A percentile compares a stretch with the other conserved stretches of the same genome.
Evolutionary conservation across 73 alveolate species (phyloP).

Genomic region (Tetrahymena elliotti): DNA sequence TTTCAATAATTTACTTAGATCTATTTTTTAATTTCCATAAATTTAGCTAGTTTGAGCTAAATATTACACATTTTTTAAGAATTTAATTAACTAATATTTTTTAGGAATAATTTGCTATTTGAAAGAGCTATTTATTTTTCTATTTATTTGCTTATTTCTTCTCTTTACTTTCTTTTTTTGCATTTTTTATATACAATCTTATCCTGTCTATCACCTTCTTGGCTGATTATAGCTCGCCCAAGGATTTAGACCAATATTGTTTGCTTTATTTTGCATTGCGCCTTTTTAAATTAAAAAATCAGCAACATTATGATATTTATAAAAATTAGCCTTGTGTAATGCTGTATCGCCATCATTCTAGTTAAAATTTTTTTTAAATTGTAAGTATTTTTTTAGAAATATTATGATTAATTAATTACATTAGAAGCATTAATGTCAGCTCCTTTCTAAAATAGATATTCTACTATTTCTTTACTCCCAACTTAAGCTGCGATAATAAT

Average conservation of each 20-base stretch:
- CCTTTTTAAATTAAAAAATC: background rate
- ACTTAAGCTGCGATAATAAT: background rate
- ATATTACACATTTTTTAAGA: background rate
- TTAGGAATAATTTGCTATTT: background rate
- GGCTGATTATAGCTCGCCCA: background rate
- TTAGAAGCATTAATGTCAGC: background rate
- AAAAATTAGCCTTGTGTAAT: background rate
- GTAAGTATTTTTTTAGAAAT: background rate
- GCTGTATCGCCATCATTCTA: background rate
- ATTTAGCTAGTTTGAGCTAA: background rate
- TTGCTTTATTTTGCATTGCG: background rate
- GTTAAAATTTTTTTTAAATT: background rate
- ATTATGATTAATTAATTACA: background rate
- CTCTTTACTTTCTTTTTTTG: background rate
- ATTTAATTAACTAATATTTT: background rate
- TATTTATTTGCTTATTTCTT: too few species aligned
- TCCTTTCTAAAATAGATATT: background rate
- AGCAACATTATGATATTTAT: background rate
- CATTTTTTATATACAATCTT: background rate
- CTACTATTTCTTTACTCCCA: background rate
- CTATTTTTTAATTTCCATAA: too few species aligned
- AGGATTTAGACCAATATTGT: background rate
- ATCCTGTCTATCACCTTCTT: background rate
- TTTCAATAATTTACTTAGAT: too few species aligned
- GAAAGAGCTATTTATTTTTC: too few species aligned